Percentiles rank a stretch among this genome's conserved stretches.
phyloP scores from a whole-genome alignment of 176 grass and related monocot species.

The Bromus sterilis region DNA sequence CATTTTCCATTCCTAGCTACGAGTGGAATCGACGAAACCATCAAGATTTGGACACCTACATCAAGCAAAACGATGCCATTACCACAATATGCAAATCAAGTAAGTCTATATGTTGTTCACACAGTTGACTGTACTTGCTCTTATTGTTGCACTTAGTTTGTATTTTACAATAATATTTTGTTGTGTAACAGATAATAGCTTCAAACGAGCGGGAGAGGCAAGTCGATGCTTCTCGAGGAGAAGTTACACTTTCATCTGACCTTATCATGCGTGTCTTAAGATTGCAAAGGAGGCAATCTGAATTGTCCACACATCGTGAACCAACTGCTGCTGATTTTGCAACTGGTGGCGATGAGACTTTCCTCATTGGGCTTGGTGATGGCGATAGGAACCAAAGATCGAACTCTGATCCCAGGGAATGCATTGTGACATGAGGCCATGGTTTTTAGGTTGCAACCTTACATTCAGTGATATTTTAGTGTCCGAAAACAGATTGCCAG shows the following conservation, averaged over 20 bases:
- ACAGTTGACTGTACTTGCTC: not conserved
- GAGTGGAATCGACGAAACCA: slow-evolving; percentile 64
- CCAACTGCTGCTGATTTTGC: slow-evolving; percentile 4
- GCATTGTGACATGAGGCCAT: slow-evolving; percentile 41
- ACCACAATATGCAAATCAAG: slow-evolving; percentile 57
- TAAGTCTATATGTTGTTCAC: slow-evolving; percentile 13
- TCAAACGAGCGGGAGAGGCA: slow-evolving; percentile 50
- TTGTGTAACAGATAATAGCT: slow-evolving; percentile 46
- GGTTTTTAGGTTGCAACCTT: not conserved
- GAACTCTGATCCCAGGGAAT: slow-evolving; percentile 62
- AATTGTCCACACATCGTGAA: slow-evolving; percentile 27
- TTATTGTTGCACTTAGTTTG: not conserved
- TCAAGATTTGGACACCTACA: slow-evolving; percentile 67
- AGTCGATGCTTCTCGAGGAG: slow-evolving; percentile 11
- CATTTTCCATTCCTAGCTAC: slow-evolving; percentile 66
- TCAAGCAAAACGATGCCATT: slow-evolving; percentile 12
- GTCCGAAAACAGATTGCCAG: not conserved
- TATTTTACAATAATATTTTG: not conserved
- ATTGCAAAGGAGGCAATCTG: slow-evolving; percentile 41
- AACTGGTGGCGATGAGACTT: slow-evolving; percentile 46
- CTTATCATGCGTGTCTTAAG: slow-evolving; percentile 73
- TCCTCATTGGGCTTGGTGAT: slow-evolving; percentile 37
- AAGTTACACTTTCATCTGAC: slow-evolving; percentile 39
- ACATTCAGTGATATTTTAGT: not conserved
- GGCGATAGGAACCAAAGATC: slow-evolving; percentile 10